Evolutionary conservation across 2,329 filamentous ascomycete species (phyloP), one percentile per base, ranked within the genome.

Genomic region (Emergomyces africanus): DNA sequence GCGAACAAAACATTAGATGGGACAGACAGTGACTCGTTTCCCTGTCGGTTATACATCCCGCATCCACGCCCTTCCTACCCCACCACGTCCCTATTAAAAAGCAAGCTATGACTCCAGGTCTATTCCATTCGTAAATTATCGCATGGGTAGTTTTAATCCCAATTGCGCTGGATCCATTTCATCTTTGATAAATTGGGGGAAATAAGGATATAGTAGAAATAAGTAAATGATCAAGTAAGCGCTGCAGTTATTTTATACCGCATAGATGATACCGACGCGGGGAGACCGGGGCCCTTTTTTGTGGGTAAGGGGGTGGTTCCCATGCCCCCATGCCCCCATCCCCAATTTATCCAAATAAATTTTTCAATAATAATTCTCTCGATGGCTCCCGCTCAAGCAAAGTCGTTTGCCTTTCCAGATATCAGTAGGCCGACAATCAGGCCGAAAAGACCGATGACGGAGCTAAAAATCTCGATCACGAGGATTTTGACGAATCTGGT

Each of bases 401-500:
- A 95, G 63, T 90, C 88, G 28, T 78, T 72, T 30, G 94, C 90
- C 75, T 94, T 95, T 72, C 86, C 82, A 61, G 89, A 89, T 57
- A 97, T 82, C 65, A 99, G 80, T 59, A 99, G 82, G 51, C 95
- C 94, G 66, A 99, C 86, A 70, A 99, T 99, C 64, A 99, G 81
- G 61, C 94, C 95, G 70, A 99, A 99, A 3, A 99, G 84, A 64
- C 95, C 94, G 12, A 99, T 81, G 54, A 99, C 92, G 46, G 92
- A 97, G 72, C 91, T 96, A 80, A 99, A 99, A 73, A 99, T 99
- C 76, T 99, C 95, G 69, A 99, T 95, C 66, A 99, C 92, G 57
- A 99, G 85, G 66, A 99, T 96, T 79, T 96, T 96, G 76, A 99
- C 92, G 75, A 99, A 99, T 58, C 91, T 96, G 63, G 12, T 15